A percentile compares a stretch with the other conserved stretches of the same genome.
Evolutionary conservation across 345 rosid species (phyloP).

Genomic region (Arabis hirsuta): DNA sequence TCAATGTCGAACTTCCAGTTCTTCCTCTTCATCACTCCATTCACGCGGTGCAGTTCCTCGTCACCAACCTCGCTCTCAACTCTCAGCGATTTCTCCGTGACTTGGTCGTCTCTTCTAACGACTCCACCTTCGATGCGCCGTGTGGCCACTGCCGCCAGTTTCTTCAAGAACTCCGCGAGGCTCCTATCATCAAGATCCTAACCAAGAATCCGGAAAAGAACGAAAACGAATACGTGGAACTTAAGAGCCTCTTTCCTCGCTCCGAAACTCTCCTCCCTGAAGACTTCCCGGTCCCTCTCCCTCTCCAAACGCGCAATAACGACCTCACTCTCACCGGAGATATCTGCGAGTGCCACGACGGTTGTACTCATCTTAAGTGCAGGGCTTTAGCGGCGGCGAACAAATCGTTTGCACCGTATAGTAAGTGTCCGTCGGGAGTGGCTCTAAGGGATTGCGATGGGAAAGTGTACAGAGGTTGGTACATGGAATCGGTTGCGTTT

Average conservation of each 20-base stretch:
- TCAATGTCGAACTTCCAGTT: constrained; percentile 72
- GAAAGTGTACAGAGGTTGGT: constrained; percentile 64
- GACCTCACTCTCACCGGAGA: constrained; percentile 21
- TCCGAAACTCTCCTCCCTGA: too few species aligned
- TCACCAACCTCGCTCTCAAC: constrained; percentile 72
- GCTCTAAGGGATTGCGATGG: constrained; percentile 69
- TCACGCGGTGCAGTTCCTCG: constrained; percentile 91
- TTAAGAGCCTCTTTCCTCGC: too few species aligned
- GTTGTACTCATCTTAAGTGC: constrained; percentile 18
- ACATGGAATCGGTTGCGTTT: constrained; percentile 74
- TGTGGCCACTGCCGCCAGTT: constrained; percentile 98
- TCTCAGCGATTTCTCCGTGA: constrained; percentile 51
- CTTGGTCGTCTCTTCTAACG: constrained; percentile 60
- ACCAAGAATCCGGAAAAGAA: background rate
- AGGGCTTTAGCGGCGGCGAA: constrained; percentile 73
- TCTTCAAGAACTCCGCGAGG: constrained; percentile 68
- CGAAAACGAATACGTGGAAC: too few species aligned
- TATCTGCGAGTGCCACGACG: background rate
- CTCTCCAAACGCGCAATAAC: constrained; percentile 60
- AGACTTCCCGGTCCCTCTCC: constrained; percentile 45
- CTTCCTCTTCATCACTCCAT: constrained; percentile 78
- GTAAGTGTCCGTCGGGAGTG: constrained; percentile 73
- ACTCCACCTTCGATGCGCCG: constrained; percentile 52
- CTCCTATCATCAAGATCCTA: constrained; percentile 55
- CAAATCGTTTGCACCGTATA: constrained; percentile 75